phyloP scores from a whole-genome alignment of 768 basidiomycete species.

The Serendipita sp. region DNA sequence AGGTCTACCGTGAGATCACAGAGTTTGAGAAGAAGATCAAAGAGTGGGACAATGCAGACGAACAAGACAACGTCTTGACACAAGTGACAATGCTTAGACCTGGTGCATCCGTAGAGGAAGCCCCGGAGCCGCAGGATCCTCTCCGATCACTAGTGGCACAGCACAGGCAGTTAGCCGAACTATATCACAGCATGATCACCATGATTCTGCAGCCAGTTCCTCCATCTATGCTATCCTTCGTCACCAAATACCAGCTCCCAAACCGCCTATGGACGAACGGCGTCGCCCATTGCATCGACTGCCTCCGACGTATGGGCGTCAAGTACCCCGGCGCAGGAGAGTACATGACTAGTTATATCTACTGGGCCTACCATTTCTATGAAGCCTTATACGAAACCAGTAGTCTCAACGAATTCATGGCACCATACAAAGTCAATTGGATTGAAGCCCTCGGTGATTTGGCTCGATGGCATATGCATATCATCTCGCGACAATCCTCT shows the following conservation, averaged over 20 bases:
- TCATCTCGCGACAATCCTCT: constrained; percentile 48
- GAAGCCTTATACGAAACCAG: constrained; percentile 58
- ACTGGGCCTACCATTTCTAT: constrained; percentile 91
- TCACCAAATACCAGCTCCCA: constrained; percentile 91
- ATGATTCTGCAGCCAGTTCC: constrained; percentile 83
- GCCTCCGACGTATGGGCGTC: constrained; percentile 72
- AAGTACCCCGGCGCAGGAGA: constrained; percentile 62
- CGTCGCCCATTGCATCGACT: constrained; percentile 82
- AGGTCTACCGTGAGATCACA: constrained; percentile 69
- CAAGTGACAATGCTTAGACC: constrained; percentile 24
- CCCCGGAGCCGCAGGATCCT: constrained; percentile 52
- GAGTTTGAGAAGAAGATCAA: constrained; percentile 49
- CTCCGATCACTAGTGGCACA: constrained; percentile 56
- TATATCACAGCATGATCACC: constrained; percentile 74
- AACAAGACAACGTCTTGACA: constrained; percentile 35
- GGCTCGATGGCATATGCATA: constrained; percentile 86
- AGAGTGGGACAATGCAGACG: constrained; percentile 34
- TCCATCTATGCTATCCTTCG: constrained; percentile 74
- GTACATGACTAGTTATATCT: constrained; percentile 85
- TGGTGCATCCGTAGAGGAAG: constrained; percentile 17
- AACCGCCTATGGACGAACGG: constrained; percentile 83
- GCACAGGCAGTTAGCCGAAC: constrained; percentile 82
- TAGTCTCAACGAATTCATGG: constrained; percentile 40
- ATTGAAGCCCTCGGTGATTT: constrained; percentile 94
- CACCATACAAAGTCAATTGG: constrained; percentile 67